phyloP scores from a whole-genome alignment of 192 early-diverging fungal species.

The Linnemannia elongata region DNA sequence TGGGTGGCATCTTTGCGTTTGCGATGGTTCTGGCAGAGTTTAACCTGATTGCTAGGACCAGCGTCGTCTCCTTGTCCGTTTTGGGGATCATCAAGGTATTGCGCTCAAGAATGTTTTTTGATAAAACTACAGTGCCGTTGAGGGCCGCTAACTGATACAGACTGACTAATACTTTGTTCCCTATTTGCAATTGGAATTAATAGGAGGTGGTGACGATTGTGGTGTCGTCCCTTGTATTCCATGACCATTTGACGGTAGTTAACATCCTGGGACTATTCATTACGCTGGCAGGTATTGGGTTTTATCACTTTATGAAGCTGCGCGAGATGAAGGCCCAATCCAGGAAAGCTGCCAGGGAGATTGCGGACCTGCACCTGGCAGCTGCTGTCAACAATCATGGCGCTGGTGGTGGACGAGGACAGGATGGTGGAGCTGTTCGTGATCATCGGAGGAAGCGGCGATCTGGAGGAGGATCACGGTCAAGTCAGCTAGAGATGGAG shows the following conservation, averaged over 20 bases:
- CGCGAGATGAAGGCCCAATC: conserved; percentile 43
- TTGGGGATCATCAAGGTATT: conserved; percentile 83
- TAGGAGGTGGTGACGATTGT: conserved; percentile 91
- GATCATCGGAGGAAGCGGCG: conserved; percentile 2
- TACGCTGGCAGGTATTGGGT: conserved; percentile 86
- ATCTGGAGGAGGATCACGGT: neutral
- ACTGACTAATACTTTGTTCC: neutral
- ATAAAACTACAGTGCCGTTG: neutral
- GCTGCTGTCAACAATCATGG: conserved; percentile 1
- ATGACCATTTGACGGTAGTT: conserved; percentile 80
- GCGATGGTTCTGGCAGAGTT: conserved; percentile 92
- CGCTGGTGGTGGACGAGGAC: neutral
- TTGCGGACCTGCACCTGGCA: conserved; percentile 23
- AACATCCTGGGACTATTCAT: conserved; percentile 84
- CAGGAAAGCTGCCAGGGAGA: conserved; percentile 22
- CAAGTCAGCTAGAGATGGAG: neutral
- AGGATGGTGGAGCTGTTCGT: neutral
- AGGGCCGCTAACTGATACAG: neutral
- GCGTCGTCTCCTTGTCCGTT: conserved; percentile 88
- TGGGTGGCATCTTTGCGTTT: conserved; percentile 89
- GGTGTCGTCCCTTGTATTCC: conserved; percentile 80
- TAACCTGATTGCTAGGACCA: conserved; percentile 86
- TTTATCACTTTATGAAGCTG: conserved; percentile 81
- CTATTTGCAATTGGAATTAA: conserved; percentile 1
- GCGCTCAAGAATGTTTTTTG: neutral